phyloP scores from a whole-genome alignment of 768 basidiomycete genomes.

The Leccinum rimulosum region DNA sequence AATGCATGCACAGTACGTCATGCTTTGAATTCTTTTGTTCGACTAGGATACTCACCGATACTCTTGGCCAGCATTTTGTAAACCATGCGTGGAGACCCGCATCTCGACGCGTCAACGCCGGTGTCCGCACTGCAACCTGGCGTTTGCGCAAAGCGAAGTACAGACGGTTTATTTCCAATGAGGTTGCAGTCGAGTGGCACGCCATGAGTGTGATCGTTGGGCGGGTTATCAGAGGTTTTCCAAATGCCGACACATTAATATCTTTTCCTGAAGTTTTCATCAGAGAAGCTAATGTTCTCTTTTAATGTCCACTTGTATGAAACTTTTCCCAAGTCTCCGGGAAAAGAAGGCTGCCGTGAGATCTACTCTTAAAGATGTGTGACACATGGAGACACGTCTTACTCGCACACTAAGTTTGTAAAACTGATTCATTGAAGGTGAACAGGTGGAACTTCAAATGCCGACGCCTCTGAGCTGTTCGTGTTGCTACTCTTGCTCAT shows the following conservation, averaged over 20 bases:
- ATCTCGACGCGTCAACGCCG: slow-evolving; percentile 88
- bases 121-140: slow-evolving; percentile 83
- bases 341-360: too few species aligned
- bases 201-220: neutral
- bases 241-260: neutral
- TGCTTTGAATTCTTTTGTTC: neutral
- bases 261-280: neutral
- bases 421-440: too few species aligned
- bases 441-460: too few species aligned
- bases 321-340: neutral
- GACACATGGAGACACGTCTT: too few species aligned
- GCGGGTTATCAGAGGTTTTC: neutral
- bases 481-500: too few species aligned
- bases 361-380: too few species aligned
- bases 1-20: slow-evolving; percentile 88
- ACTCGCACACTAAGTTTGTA: too few species aligned
- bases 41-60: neutral
- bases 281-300: neutral
- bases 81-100: slow-evolving; percentile 80
- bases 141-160: slow-evolving; percentile 86
- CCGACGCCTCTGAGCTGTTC: too few species aligned
- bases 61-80: slow-evolving; percentile 69
- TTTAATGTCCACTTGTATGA: neutral
- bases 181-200: slow-evolving; percentile 2
- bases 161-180: slow-evolving; percentile 60